These are phyloP conservation scores for Sungouiella thailandica DNA, from an alignment of 805 yeast genomes.

Conservation along the genomic window DNA sequence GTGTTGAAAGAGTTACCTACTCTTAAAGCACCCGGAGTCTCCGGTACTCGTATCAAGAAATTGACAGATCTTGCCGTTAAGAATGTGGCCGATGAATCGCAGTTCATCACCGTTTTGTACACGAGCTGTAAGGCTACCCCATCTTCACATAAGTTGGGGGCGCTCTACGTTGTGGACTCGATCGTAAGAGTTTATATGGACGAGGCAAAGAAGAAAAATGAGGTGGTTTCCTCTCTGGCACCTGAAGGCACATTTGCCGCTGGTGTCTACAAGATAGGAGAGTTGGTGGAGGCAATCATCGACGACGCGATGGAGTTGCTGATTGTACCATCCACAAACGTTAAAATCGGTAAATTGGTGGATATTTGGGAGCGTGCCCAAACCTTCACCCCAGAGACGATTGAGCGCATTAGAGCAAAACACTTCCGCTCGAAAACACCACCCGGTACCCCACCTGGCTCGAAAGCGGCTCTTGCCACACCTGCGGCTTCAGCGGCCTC, in stretches of 20 bases:
- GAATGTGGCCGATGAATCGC: slow-evolving; percentile 55
- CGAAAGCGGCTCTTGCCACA: slow-evolving; percentile 5
- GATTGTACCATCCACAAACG: slow-evolving; percentile 49
- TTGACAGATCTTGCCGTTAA: slow-evolving; percentile 73
- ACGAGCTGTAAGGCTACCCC: slow-evolving; percentile 70
- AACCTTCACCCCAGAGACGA: slow-evolving; percentile 58
- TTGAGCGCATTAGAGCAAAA: slow-evolving; percentile 53
- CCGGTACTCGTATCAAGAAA: slow-evolving; percentile 90
- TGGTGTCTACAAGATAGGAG: slow-evolving; percentile 62
- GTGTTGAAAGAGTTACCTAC: slow-evolving; percentile 47
- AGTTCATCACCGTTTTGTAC: slow-evolving; percentile 53
- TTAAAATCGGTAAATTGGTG: slow-evolving; percentile 75
- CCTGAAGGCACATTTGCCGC: slow-evolving; percentile 70
- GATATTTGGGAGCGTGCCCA: slow-evolving; percentile 90
- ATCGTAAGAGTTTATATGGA: slow-evolving; percentile 82
- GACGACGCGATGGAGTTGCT: slow-evolving; percentile 57
- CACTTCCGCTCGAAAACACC: slow-evolving; percentile 67
- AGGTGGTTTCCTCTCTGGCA: slow-evolving; percentile 44
- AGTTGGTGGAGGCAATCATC: slow-evolving; percentile 57
- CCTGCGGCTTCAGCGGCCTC: slow-evolving; percentile 6
- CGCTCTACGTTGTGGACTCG: slow-evolving; percentile 87
- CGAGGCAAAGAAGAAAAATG: slow-evolving; percentile 55
- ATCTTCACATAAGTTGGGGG: slow-evolving; percentile 81
- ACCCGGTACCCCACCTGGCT: slow-evolving; percentile 51
- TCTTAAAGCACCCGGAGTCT: slow-evolving; percentile 83